phyloP scores from a whole-genome alignment of 495 filamentous ascomycete species.

The Xylaria cubensis region DNA sequence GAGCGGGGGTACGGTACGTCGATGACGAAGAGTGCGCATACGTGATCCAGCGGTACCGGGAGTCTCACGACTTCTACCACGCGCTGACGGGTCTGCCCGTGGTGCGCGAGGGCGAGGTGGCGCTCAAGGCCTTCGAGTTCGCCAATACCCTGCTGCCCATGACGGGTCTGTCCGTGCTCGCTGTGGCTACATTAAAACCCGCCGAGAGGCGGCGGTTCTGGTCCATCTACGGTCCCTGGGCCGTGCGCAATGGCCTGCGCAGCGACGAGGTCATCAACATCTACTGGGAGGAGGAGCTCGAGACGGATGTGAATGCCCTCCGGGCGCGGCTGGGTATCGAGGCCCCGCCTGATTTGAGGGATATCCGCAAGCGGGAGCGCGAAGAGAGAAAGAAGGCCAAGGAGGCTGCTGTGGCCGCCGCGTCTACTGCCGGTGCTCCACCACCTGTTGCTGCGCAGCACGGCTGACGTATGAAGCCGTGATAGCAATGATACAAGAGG shows the following conservation, averaged over 20 bases:
- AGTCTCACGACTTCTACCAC: slow-evolving; percentile 99
- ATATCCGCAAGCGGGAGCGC: slow-evolving; percentile 73
- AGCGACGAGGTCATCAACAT: slow-evolving; percentile 91
- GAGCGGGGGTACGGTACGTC: slow-evolving; percentile 81
- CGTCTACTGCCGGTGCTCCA: not conserved
- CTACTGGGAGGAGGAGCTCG: slow-evolving; percentile 96
- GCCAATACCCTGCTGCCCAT: slow-evolving; percentile 92
- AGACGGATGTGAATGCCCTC: slow-evolving; percentile 81
- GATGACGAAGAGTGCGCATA: slow-evolving; percentile 96
- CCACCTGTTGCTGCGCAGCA: slow-evolving; percentile 8
- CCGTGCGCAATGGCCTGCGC: slow-evolving; percentile 77
- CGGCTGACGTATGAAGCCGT: not conserved
- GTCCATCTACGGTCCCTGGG: slow-evolving; percentile 85
- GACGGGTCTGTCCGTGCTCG: slow-evolving; percentile 75
- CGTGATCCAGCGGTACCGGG: slow-evolving; percentile 97
- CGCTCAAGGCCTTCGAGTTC: slow-evolving; percentile 96
- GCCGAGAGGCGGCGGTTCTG: slow-evolving; percentile 77
- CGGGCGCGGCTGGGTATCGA: slow-evolving; percentile 80
- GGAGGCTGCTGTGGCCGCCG: slow-evolving; percentile 43
- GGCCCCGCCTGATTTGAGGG: slow-evolving; percentile 85
- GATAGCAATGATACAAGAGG: not conserved
- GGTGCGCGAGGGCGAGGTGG: slow-evolving; percentile 92
- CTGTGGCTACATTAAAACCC: slow-evolving; percentile 77
- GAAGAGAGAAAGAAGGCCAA: slow-evolving; percentile 71
- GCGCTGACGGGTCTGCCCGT: slow-evolving; percentile 90